phyloP scores from a whole-genome alignment of 805 yeast species.

The Yarrowia sp. region DNA sequence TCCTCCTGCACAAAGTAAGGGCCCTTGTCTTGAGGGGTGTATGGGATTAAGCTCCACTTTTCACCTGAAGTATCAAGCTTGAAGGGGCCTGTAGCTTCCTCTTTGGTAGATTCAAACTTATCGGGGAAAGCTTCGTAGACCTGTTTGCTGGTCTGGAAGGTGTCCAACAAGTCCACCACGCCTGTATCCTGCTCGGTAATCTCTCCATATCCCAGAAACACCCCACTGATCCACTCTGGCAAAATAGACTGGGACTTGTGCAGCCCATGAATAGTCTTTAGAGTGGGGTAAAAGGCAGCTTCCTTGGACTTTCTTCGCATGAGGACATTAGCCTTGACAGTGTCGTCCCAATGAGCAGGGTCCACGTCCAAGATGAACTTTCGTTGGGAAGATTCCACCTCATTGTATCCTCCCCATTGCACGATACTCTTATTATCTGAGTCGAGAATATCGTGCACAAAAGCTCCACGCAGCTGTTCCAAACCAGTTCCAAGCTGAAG shows the following conservation, averaged over 20 bases:
- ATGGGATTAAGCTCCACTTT: conserved; percentile 30
- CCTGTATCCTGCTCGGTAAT: conserved; percentile 35
- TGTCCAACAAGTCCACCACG: conserved; percentile 44
- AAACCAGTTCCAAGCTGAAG: conserved; percentile 45
- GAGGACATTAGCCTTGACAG: conserved; percentile 42
- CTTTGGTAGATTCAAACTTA: conserved; percentile 6
- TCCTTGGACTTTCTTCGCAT: conserved; percentile 45
- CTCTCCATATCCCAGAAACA: conserved; percentile 50
- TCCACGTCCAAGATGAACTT: conserved; percentile 46
- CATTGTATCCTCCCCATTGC: conserved; percentile 18
- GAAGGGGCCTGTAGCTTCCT: conserved; percentile 25
- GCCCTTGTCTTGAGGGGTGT: conserved; percentile 40
- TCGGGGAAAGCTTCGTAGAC: conserved; percentile 40
- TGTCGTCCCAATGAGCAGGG: conserved; percentile 40
- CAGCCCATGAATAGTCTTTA: conserved; percentile 41
- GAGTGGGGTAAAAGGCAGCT: conserved; percentile 44
- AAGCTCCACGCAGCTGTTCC: conserved; percentile 44
- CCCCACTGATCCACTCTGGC: conserved; percentile 52
- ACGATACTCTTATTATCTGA: conserved; percentile 41
- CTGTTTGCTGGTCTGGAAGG: conserved; percentile 46
- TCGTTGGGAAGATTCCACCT: conserved; percentile 37
- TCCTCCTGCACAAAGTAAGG: conserved; percentile 41
- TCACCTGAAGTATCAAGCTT: conserved; percentile 29
- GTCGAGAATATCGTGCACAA: conserved; percentile 46
- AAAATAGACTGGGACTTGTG: conserved; percentile 38